Percentiles rank a stretch among this genome's conserved stretches.
Conservation (phyloP, 148 eudicot species). For the Rhododendron griersonianum region DNA sequence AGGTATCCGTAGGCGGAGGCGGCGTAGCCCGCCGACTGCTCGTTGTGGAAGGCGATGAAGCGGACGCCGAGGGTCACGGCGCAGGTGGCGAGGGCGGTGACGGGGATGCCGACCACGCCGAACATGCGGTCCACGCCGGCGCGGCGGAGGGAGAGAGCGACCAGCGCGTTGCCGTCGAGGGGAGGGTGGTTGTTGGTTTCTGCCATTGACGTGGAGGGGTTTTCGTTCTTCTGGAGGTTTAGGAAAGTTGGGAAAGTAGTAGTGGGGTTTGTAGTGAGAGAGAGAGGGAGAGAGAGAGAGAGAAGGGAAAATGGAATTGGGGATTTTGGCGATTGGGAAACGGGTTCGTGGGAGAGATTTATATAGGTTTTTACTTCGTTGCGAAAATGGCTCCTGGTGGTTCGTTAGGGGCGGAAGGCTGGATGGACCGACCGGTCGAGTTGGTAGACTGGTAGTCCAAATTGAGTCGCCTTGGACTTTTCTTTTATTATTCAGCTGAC, state of each 20-base stretch:
- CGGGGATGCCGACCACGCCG: conserved; percentile 97
- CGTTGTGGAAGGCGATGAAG: conserved; percentile 98
- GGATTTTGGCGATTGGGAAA: neutral
- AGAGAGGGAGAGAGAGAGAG: no score
- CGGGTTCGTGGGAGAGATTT: neutral
- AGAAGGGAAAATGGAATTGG: neutral
- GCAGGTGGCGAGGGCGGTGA: conserved; percentile 78
- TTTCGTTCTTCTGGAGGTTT: neutral
- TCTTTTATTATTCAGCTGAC: no score
- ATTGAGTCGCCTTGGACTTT: no score
- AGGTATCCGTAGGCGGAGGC: conserved; percentile 94
- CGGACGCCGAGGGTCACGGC: conserved; percentile 73
- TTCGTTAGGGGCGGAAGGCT: neutral
- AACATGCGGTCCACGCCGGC: conserved; percentile 74
- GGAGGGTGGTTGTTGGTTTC: conserved; percentile 10
- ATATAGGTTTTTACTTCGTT: neutral
- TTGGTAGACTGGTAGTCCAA: neutral
- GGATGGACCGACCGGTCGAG: neutral
- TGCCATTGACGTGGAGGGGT: conserved; percentile 22
- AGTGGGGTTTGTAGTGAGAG: neutral
- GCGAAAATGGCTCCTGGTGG: neutral
- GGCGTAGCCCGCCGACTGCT: conserved; percentile 96
- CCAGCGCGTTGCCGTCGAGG: conserved; percentile 65
- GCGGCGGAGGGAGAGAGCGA: conserved; percentile 52
- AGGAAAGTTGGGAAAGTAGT: neutral